A percentile compares a stretch with the other conserved stretches of the same genome.
Conservation (phyloP, 768 basidiomycete genomes). For the Solioccasus polychromus region DNA sequence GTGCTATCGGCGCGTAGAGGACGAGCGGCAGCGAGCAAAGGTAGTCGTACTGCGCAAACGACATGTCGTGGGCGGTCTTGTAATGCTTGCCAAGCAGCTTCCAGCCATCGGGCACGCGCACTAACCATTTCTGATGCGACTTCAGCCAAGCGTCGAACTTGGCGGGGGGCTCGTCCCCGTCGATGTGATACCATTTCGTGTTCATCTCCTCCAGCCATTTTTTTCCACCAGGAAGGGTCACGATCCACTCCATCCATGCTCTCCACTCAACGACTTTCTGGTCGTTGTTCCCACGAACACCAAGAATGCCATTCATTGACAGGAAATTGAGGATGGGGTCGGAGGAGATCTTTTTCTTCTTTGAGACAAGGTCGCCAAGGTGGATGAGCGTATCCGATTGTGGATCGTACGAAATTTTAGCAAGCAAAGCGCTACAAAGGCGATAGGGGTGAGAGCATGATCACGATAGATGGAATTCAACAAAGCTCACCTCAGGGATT, state of each 20-base stretch:
- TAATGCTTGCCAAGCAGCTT: slow-evolving; percentile 75
- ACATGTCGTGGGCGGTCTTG: slow-evolving; percentile 64
- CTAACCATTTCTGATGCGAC: slow-evolving; percentile 42
- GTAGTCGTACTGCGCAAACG: slow-evolving; percentile 64
- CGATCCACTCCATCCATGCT: slow-evolving; percentile 81
- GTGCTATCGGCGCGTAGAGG: slow-evolving; percentile 71
- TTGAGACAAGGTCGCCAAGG: slow-evolving; percentile 79
- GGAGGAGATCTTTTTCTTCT: slow-evolving; percentile 54
- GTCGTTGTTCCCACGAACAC: slow-evolving; percentile 94
- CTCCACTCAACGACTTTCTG: slow-evolving; percentile 90
- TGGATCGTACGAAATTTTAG: slow-evolving; percentile 57
- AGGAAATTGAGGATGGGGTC: slow-evolving; percentile 64
- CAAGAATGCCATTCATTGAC: slow-evolving; percentile 58
- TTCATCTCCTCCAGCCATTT: slow-evolving; percentile 59
- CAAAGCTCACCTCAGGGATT: slow-evolving; percentile 57
- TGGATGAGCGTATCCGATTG: slow-evolving; percentile 70
- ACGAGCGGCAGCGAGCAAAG: slow-evolving; percentile 70
- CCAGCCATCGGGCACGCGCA: slow-evolving; percentile 65
- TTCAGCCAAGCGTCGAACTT: slow-evolving; percentile 39
- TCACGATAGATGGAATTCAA: background rate
- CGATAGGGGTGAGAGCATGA: slow-evolving; percentile 1
- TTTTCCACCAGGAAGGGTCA: slow-evolving; percentile 35
- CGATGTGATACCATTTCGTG: slow-evolving; percentile 37
- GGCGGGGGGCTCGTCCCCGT: slow-evolving; percentile 23
- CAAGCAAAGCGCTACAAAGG: slow-evolving; percentile 54